Evolutionary conservation across 768 basidiomycete genomes (phyloP), one percentile per base, ranked within the genome.

Genomic region (Daedaleopsis nitida): DNA sequence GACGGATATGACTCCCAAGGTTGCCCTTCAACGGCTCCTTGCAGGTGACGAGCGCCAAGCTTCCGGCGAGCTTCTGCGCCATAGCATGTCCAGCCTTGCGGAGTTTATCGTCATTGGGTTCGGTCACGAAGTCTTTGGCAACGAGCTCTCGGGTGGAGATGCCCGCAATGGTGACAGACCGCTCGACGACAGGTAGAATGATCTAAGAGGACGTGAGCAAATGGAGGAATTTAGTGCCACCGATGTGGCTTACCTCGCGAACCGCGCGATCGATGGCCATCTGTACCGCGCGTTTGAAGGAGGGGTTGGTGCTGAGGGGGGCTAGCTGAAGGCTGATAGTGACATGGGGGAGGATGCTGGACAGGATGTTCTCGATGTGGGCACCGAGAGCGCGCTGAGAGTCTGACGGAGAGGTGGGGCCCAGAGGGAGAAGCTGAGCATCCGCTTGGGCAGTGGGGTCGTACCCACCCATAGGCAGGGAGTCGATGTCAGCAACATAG

Each of bases 151-250:
- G 83, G 17, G 96, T 96, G 14, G 97, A 98, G 65, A 98, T 98
- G 24, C 95, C 94, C 12, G 96, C 96, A 65, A 99, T 98, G 0
- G 97, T 98, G 23, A 98, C 97, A 21, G 96, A 98, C 55, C 97
- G 86, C 69, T 99, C 97, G 23, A 99, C 96, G 54, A 99, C 96
- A 6, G 97, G 97, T 17, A 96, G 80, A 66, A 99, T 96, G 60
- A 98, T 98, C 88, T 94, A 65, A 1, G 49, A 47, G 55, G 24
- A 63, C 5, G 47, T 62, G 11, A 64, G 47, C 19, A 21, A 54
- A 13, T 21, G 17, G 37, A 23, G 14, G 10, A 35, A 17, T 16
- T 39, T 5, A 55, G 24, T 14, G 1, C 13, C 23, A 58, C 54
- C 49, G 14, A n/a, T 39, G 14, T 23, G 21, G 3, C 77, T 71